Evolutionary conservation across 768 basidiomycete genomes (phyloP), one percentile per base, ranked within the genome.

Genomic region (Psilocybe tampanensis): DNA sequence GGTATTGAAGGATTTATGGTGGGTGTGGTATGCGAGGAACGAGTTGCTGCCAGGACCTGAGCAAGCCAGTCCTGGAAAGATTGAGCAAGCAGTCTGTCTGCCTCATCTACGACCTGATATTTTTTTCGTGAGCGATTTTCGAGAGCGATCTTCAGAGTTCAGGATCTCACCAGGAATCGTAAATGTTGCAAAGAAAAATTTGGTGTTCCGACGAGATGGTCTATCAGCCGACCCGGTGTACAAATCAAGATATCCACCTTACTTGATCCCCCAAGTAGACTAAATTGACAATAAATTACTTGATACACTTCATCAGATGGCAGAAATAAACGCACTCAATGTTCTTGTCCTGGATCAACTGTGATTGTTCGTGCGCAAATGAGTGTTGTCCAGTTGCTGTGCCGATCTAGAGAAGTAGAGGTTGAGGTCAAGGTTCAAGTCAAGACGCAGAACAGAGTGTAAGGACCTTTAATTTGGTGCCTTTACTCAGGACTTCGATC

Each of bases 1-100:
- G 24, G 17, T 32, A 65, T 62, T 3, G 71, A 70, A 43, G 51
- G 48, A 39, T 51, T 53, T 22, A 41, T 24, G 58, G 19, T 48
- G 4, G 45, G 39, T 41, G 52, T 36, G 22, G 58, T 53, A 21
- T 51, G 32, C 13, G 48, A 70, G 22, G 66, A 78, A 61, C 69
- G 82, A 9, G 86, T 90, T 7, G 92, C 93, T n/a, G 81, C 74
- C 8, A 97, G 76, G 3, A 98, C 90, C 65, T 87, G 86, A 6
- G 83, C 82, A 2, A 98, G 76, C 96, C 95, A 99, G 68, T 94
- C 92, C 71, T 98, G 95, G 74, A 97, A 98, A 1, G 93, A 94
- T 69, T 98, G 95, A 9, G 91, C 89, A 8, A 99, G 80, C 0
- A 99, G 80, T n/a, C 95, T 85, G 68, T 99, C 97, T 0, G 97